Evolutionary conservation across 352 stramenopile species (phyloP).

Genomic region (Phytophthora constricta): DNA sequence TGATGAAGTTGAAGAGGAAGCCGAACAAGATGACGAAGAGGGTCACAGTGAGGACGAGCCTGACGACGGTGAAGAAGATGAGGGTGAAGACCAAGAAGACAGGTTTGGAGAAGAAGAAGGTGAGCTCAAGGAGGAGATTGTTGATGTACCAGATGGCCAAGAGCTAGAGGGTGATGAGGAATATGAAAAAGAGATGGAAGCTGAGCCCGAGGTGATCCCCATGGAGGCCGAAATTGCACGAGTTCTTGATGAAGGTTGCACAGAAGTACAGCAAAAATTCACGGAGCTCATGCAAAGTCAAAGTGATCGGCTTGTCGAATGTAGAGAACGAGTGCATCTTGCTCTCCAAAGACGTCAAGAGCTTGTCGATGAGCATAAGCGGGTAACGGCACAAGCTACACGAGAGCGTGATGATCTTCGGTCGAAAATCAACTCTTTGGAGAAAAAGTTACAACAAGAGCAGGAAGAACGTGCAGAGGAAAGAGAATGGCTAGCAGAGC

Average conservation of each 20-base stretch:
- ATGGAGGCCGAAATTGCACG: constrained; percentile 26
- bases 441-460: constrained; percentile 41
- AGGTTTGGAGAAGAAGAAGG: constrained; percentile 4
- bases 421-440: constrained; percentile 25
- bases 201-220: constrained; percentile 16
- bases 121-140: neutral
- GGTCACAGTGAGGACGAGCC: constrained; percentile 8
- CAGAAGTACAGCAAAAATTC: constrained; percentile 18
- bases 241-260: constrained; percentile 32
- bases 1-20: constrained; percentile 9
- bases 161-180: neutral
- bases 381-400: constrained; percentile 2
- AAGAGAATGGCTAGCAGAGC: constrained; percentile 61
- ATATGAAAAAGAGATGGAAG: constrained; percentile 4
- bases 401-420: constrained; percentile 12
- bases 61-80: neutral
- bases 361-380: constrained; percentile 3
- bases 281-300: constrained; percentile 10
- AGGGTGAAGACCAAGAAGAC: constrained; percentile 4
- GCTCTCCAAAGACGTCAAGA: constrained; percentile 11
- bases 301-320: constrained; percentile 12
- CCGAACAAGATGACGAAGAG: neutral
- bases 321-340: constrained; percentile 16
- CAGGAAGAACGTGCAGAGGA: constrained; percentile 59
- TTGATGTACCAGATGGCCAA: neutral